phyloP scores from a whole-genome alignment of 1,139 yeast genomes.

The Kodamaea fungicola region DNA sequence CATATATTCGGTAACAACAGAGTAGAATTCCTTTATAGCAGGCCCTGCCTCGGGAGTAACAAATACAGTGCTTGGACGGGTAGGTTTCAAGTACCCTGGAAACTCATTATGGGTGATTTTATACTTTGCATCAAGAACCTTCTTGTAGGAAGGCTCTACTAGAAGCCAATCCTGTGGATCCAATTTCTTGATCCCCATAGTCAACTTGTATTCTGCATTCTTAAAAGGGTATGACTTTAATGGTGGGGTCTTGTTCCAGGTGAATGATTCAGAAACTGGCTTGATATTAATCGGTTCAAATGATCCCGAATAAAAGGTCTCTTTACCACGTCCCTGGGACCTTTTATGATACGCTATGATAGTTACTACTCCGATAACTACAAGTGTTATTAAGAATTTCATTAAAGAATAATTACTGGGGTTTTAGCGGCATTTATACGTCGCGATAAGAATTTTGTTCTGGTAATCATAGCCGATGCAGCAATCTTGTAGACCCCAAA shows the following conservation, averaged over 20 bases:
- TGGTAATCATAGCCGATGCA: no score
- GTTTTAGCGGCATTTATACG: no score
- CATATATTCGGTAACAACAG: slow-evolving; percentile 44
- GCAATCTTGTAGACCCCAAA: no score
- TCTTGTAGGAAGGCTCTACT: slow-evolving; percentile 60
- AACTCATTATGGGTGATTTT: slow-evolving; percentile 36
- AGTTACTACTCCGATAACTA: no score
- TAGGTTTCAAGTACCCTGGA: slow-evolving; percentile 35
- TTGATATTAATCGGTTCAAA: slow-evolving; percentile 3
- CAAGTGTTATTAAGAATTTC: no score
- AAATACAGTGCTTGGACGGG: slow-evolving; percentile 28
- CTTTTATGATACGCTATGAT: no score
- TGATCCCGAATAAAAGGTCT: neutral
- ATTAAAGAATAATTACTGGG: no score
- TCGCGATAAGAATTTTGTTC: no score
- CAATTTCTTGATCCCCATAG: slow-evolving; percentile 61
- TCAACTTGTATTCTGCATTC: slow-evolving; percentile 58
- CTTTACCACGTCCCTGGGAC: no score
- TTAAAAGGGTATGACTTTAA: slow-evolving; percentile 49
- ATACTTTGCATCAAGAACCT: slow-evolving; percentile 41
- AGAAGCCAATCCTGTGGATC: slow-evolving; percentile 62
- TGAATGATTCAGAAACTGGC: slow-evolving; percentile 33
- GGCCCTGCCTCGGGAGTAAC: slow-evolving; percentile 41
- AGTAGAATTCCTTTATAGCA: slow-evolving; percentile 58
- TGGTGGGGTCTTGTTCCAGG: slow-evolving; percentile 46